Evolutionary conservation across 306 rosid genomes (phyloP), one percentile per base, ranked within the genome.

Genomic region (Glycyrrhiza uralensis): DNA sequence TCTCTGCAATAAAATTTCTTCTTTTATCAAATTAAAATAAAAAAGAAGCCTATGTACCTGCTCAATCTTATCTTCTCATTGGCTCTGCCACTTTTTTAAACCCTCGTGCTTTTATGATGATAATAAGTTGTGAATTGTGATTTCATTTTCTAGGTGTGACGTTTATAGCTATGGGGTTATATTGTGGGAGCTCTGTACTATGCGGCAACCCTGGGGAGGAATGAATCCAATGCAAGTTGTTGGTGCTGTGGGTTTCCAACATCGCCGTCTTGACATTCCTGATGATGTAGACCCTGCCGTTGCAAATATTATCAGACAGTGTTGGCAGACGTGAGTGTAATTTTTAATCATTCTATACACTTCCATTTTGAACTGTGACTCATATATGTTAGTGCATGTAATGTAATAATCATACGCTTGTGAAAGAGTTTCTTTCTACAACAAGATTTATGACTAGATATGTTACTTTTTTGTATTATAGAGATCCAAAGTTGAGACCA

Each of bases 191-290:
- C 97, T 95, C 24, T 87, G 56, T 35, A 95, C 99, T 4, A 32
- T 95, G 92, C 89, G 77, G 79, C 99, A 95, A 77, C 99, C 99
- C 0, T 95, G 99, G 99, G 93, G 96, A 18, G 99, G 99, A 81
- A 89, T 95, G 99, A 95, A 95, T 75, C 96, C 99, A 1, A 95
- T 95, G 99, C 99, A 95, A 87, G 99, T 95, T 72, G 99, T 95
- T 55, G 99, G 99, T 39, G 99, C 99, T 0, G 99, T 95, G 19
- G 99, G 99, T 75, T 95, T 95, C 84, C 99, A 95, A 83, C 99
- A 95, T 83, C 99, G 97, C 26, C 97, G 99, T 42, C 99, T 95
- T 64, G 99, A 95, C 73, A 92, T 95, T 84, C 97, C 99, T 4
- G 90, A 92, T 22, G 69, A 83, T 29, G 49, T 92, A 49, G 96